A percentile compares a stretch with the other conserved stretches of the same genome.
Evolutionary conservation across 148 eudicot genomes (phyloP).

Genomic region (Agrostemma githago): DNA sequence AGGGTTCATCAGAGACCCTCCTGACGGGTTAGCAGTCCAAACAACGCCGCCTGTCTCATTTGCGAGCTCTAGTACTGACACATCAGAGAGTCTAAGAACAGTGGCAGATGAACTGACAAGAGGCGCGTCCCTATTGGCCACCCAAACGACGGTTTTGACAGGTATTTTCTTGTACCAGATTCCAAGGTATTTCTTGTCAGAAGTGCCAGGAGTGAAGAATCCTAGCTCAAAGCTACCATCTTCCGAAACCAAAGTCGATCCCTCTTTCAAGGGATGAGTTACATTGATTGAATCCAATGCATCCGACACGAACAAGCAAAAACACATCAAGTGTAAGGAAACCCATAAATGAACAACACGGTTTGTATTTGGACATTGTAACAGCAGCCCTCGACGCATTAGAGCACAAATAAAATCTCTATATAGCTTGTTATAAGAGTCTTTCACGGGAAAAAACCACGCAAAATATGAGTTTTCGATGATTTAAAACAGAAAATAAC

Average conservation of each 20-base stretch:
- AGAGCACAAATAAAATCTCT: not conserved
- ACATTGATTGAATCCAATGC: not conserved
- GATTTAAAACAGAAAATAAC: not conserved
- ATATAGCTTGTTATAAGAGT: not conserved
- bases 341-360: constrained; percentile 2
- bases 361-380: not conserved
- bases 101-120: constrained; percentile 11
- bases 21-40: constrained; percentile 20
- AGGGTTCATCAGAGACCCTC: constrained; percentile 13
- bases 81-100: constrained; percentile 5
- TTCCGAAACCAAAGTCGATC: constrained; percentile 17
- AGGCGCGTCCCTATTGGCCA: constrained; percentile 19
- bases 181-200: constrained; percentile 6
- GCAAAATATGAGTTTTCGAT: not conserved
- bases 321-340: not conserved
- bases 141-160: constrained; percentile 16
- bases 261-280: constrained; percentile 12
- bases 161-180: constrained; percentile 26
- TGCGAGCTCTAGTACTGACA: constrained; percentile 11
- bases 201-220: constrained; percentile 21
- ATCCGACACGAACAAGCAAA: not conserved
- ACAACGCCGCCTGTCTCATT: constrained; percentile 11
- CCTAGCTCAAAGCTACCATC: constrained; percentile 22
- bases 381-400: not conserved
- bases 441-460: not conserved